A percentile compares a stretch with the other conserved stretches of the same genome.
These are phyloP conservation scores for Cerioporus squamosus DNA, from an alignment of 1,284 basidiomycete species.

Conservation along the genomic window DNA sequence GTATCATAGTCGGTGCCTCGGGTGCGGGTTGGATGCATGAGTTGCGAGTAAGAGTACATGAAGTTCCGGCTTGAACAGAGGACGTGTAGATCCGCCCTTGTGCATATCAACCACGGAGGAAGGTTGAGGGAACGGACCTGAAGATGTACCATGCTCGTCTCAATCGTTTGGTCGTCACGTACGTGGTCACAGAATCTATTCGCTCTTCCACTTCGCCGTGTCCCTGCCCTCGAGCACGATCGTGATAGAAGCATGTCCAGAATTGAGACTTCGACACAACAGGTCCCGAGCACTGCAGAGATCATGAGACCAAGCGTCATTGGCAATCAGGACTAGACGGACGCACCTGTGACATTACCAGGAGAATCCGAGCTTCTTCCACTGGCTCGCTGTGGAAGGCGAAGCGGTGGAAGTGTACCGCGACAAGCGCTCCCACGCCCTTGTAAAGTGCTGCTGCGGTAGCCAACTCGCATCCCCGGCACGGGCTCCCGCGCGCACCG, in stretches of 20 bases:
- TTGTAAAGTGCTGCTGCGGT: constrained; percentile 11
- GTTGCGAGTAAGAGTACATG: too few species aligned
- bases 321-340: not conserved
- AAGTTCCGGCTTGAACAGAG: not conserved
- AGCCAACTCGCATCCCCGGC: constrained; percentile 12
- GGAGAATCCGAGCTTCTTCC: constrained; percentile 13
- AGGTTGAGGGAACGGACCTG: not conserved
- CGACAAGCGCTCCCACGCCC: constrained; percentile 7
- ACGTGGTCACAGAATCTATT: too few species aligned
- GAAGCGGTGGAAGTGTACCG: constrained; percentile 5
- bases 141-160: not conserved
- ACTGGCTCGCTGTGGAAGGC: not conserved
- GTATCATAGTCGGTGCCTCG: too few species aligned
- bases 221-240: too few species aligned
- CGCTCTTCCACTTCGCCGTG: too few species aligned
- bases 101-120: not conserved
- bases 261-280: too few species aligned
- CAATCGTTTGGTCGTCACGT: too few species aligned
- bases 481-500: constrained; percentile 13
- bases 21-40: too few species aligned
- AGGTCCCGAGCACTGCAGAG: too few species aligned
- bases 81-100: constrained; percentile 6
- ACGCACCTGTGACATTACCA: not conserved
- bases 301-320: not conserved
- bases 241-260: too few species aligned